Base-by-base conservation (phyloP, 306 rosid genomes). In the Adenanthera pavonina region DNA sequence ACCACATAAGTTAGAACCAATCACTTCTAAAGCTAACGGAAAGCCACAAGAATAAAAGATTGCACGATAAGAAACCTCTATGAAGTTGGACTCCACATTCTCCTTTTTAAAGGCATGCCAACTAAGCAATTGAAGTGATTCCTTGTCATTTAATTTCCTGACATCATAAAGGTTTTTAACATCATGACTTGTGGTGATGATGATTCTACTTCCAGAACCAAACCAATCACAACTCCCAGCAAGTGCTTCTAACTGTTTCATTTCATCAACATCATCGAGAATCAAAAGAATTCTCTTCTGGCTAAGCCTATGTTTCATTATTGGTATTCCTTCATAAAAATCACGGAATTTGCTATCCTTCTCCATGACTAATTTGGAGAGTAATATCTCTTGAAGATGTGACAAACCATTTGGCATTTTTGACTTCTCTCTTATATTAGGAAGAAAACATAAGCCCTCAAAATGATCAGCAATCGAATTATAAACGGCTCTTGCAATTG, bases 301-400 rank as follows among this genome's bases (percentile, higher is more conserved):
- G 30, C 30, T 25, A 25, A 25, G 30, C 30, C 30, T 25, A 25
- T 25, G 30, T 25, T 25, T 25, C 30, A 25, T 25, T 25, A 25
- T 25, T 25, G 30, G 30, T 14, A 44, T 69, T n/a, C 81, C 72
- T 75, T 40, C 5, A 2, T n/a, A 6, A 3, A 19, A 49, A 56
- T 38, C n/a, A 17, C 53, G 6, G 5, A 75, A 40, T 13, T 57
- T 54, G 14, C 36, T 14, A 54, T 74, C 51, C 51, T 35, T 17
- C 36, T 52, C 49, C 48, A 4, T 30, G 1, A 35, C 41, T 53
- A 74, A 7, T 8, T 74, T 47, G 36, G 0, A 16, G 17, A 74
- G 78, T 16, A 74, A 25, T 11, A 3, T 74, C 36, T 74, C 67
- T 74, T 78, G 81, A 11, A 78, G 81, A 5, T 60, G 9, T 43